Evolutionary conservation across 2,329 filamentous ascomycete genomes (phyloP).

Genomic region (Venturiaceae sp.): DNA sequence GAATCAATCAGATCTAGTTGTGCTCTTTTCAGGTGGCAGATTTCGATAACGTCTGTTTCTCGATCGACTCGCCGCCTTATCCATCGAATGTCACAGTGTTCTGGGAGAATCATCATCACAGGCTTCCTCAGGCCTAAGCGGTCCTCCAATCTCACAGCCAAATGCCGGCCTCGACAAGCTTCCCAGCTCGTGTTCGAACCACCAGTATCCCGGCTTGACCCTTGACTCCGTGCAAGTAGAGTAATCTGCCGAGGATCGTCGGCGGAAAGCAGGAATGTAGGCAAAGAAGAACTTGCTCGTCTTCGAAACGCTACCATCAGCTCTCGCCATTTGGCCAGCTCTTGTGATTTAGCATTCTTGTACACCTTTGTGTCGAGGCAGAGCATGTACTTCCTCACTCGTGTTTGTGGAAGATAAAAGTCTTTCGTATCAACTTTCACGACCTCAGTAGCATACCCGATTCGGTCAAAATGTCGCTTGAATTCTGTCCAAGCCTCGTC

Average conservation of each 20-base stretch:
- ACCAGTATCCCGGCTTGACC: neutral
- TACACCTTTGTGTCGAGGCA: constrained; percentile 25
- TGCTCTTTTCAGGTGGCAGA: constrained; percentile 44
- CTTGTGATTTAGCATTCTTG: constrained; percentile 10
- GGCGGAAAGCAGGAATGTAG: constrained; percentile 49
- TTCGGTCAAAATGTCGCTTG: constrained; percentile 30
- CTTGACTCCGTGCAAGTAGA: neutral
- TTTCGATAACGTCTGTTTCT: constrained; percentile 58
- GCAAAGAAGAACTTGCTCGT: constrained; percentile 51
- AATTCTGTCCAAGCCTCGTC: constrained; percentile 50
- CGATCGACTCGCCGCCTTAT: constrained; percentile 44
- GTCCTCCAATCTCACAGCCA: constrained; percentile 37
- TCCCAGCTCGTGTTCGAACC: constrained; percentile 36
- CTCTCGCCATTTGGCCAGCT: constrained; percentile 28
- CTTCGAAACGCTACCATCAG: constrained; percentile 41
- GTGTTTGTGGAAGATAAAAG: constrained; percentile 64
- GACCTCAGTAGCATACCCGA: constrained; percentile 46
- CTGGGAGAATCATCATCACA: neutral
- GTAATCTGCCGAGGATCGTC: constrained; percentile 35
- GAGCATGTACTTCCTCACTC: constrained; percentile 34
- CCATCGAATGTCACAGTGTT: constrained; percentile 40
- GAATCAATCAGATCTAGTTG: constrained; percentile 42
- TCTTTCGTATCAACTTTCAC: constrained; percentile 56
- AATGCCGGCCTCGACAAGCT: constrained; percentile 51
- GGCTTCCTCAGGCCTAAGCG: neutral